Conservation (phyloP, 305 asterid species). For the Solanum chacoense region DNA sequence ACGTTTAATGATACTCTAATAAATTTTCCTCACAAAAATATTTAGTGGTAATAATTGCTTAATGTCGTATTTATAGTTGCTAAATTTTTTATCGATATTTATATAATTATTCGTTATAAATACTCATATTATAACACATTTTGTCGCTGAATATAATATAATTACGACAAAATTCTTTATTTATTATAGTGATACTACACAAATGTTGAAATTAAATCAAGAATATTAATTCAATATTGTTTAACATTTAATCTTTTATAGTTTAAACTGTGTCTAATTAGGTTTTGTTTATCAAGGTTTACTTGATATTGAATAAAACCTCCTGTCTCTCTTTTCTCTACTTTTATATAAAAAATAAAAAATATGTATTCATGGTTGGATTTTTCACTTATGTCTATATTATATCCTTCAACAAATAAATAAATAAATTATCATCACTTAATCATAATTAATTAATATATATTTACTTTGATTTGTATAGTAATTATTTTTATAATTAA, state of each 20-base stretch:
- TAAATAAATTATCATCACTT: not conserved
- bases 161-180: no score
- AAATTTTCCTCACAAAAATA: not conserved
- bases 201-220: not conserved
- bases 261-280: not conserved
- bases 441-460: not conserved
- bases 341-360: not conserved
- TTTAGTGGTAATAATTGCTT: not conserved
- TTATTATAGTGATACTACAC: not conserved
- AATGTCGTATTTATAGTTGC: no score
- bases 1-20: not conserved
- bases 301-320: not conserved
- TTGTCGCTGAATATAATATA: no score
- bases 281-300: not conserved
- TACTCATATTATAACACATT: no score
- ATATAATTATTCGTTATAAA: not conserved
- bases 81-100: no score
- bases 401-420: not conserved
- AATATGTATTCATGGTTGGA: not conserved
- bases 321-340: not conserved
- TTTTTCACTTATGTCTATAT: not conserved
- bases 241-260: not conserved
- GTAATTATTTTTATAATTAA: not conserved
- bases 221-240: not conserved
- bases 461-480: not conserved